Percentiles rank a stretch among this genome's conserved stretches.
These are phyloP conservation scores for Harrya chromipes DNA, from an alignment of 768 basidiomycete species.

Conservation along the genomic window DNA sequence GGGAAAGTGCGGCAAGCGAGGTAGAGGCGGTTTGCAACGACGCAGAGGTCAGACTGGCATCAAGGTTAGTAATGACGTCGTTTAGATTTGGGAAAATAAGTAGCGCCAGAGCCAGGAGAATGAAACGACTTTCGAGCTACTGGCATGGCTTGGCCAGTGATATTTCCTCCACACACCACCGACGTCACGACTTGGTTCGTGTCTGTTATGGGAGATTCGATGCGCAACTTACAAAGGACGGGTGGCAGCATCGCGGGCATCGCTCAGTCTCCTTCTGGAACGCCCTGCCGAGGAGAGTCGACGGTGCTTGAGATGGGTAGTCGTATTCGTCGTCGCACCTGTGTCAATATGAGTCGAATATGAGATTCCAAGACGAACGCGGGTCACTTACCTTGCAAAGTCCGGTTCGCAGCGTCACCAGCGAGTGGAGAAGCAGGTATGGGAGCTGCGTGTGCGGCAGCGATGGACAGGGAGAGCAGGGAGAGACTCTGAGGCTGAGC, in stretches of 20 bases:
- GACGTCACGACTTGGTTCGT: too few species aligned
- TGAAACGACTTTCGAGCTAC: too few species aligned
- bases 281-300: constrained; percentile 70
- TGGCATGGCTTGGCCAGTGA: too few species aligned
- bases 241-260: constrained; percentile 73
- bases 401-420: constrained; percentile 1
- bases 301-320: constrained; percentile 48
- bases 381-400: constrained; percentile 16
- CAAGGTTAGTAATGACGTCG: too few species aligned
- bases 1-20: constrained; percentile 40
- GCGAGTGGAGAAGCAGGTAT: constrained; percentile 36
- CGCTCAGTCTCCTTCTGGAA: constrained; percentile 67
- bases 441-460: constrained; percentile 49
- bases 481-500: constrained; percentile 33
- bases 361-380: constrained; percentile 8
- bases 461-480: constrained; percentile 67
- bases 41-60: constrained; percentile 27
- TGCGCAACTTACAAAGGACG: constrained; percentile 62
- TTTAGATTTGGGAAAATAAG: background rate
- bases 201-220: background rate
- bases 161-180: too few species aligned
- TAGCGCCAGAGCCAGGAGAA: background rate
- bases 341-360: background rate
- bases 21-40: constrained; percentile 36
- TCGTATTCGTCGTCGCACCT: constrained; percentile 27